Conservation (phyloP, 371 early-diverging fungal species). For the Funneliformis caledonium region DNA sequence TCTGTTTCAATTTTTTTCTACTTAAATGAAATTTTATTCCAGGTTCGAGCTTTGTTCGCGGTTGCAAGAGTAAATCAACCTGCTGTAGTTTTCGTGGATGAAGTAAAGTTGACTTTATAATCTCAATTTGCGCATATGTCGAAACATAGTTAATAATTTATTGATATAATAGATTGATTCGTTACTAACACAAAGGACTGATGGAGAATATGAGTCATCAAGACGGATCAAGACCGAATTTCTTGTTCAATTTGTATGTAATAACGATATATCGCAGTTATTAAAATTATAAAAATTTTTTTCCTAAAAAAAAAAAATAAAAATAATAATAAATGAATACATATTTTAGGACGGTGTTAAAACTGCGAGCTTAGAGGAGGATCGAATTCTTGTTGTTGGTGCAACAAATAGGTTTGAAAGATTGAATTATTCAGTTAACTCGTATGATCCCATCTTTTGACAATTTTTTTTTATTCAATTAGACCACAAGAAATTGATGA, state of each 20-base stretch:
- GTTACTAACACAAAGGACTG: constrained; percentile 85
- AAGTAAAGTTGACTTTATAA: constrained; percentile 40
- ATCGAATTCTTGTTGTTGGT: constrained; percentile 86
- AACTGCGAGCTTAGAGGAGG: constrained; percentile 62
- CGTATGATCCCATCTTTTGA: constrained; percentile 5
- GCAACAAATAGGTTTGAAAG: constrained; percentile 55
- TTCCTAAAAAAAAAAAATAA: neutral
- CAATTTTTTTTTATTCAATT: constrained; percentile 34
- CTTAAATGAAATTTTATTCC: neutral
- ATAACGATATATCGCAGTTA: neutral
- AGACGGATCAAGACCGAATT: constrained; percentile 88
- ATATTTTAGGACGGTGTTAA: constrained; percentile 73
- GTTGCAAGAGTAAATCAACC: constrained; percentile 89
- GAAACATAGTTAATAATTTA: neutral
- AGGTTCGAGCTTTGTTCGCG: constrained; percentile 84
- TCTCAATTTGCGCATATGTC: neutral
- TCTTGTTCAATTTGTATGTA: constrained; percentile 70
- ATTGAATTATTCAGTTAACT: neutral
- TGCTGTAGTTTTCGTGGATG: constrained; percentile 88
- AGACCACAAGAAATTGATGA: constrained; percentile 92
- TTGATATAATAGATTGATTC: constrained; percentile 82
- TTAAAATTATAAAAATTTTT: neutral
- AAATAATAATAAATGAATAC: neutral
- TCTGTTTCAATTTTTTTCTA: neutral
- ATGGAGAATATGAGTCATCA: constrained; percentile 89